A percentile compares a stretch with the other conserved stretches of the same genome.
These are phyloP conservation scores for Malbranchea cinnamomea DNA, from an alignment of 2,329 filamentous ascomycete genomes.

Conservation along the genomic window DNA sequence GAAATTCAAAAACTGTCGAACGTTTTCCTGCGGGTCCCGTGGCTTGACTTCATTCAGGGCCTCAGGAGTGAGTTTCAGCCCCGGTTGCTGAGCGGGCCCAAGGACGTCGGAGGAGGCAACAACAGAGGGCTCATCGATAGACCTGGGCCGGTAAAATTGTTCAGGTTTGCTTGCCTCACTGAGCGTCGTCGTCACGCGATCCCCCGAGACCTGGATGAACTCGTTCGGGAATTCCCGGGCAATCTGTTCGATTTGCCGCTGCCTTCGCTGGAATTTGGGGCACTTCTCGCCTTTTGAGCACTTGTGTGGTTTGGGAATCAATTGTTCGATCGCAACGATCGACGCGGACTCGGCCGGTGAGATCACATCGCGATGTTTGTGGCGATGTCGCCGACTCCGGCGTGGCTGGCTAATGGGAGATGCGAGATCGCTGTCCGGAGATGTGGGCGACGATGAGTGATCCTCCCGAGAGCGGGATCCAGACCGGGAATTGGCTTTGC, in stretches of 20 bases:
- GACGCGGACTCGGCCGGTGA: constrained; percentile 72
- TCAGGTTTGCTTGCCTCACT: constrained; percentile 28
- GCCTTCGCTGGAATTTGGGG: constrained; percentile 64
- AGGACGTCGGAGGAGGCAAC: constrained; percentile 85
- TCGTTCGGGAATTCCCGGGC: constrained; percentile 60
- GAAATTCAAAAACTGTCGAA: constrained; percentile 78
- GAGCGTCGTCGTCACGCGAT: constrained; percentile 47
- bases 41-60: constrained; percentile 53
- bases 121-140: constrained; percentile 64
- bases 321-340: constrained; percentile 82
- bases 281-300: constrained; percentile 82
- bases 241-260: constrained; percentile 60
- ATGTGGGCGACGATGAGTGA: constrained; percentile 1
- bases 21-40: constrained; percentile 80
- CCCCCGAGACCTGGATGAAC: constrained; percentile 38
- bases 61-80: constrained; percentile 57
- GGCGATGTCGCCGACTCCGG: constrained; percentile 12
- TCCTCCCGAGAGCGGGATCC: constrained; percentile 3
- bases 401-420: constrained; percentile 13
- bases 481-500: constrained; percentile 4
- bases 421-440: constrained; percentile 5
- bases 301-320: constrained; percentile 73
- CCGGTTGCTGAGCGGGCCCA: constrained; percentile 50
- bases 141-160: constrained; percentile 44
- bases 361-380: constrained; percentile 44